Evolutionary conservation across 805 yeast genomes (phyloP), one percentile per base, ranked within the genome.

Genomic region (Saccharomycopsis sp.): DNA sequence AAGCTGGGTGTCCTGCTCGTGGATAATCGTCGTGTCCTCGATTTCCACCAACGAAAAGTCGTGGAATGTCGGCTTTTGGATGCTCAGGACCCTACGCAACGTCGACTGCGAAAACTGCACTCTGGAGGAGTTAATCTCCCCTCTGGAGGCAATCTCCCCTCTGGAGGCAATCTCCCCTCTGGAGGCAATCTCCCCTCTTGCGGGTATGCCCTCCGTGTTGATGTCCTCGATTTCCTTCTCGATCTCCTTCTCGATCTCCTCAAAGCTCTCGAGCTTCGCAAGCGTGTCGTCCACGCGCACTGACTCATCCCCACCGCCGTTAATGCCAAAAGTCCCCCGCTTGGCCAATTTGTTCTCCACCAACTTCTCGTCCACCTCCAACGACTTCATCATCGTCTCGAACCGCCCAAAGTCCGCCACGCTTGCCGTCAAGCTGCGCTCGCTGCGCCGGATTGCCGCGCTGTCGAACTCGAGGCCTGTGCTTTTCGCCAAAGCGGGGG

Each of bases 331-430:
- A 44, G 18, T 12, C 12, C 16, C 48, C 16, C 16, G 8, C 16
- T 44, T 44, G 21, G 48, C 48, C 16, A 44, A 44, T 12, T 44
- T 44, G 21, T 44, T 44, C 21, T 44, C 21, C 8, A 44, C 16
- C 21, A 44, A 44, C 20, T 44, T 44, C 12, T 52, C 50, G 48
- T 53, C 54, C 3, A 57, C 9, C 18, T 56, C 59, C 44, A 58
- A 51, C 7, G 57, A 52, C 34, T 52, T 55, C 58, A 58, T 55
- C 2, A 58, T 18, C 1, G 55, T 54, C 37, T 60, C 62, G 48
- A 55, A 60, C 24, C 62, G 75, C 34, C 79, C 80, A 67, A 92
- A 91, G 65, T 91, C 89, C 12, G 97, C 96, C 63, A 91, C 74
- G 50, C 83, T 81, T 20, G 83, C 70, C 29, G 85, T 85, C 59